A percentile compares a stretch with the other conserved stretches of the same genome.
These are phyloP conservation scores for Globisporangium irregulare DNA, from an alignment of 352 stramenopile genomes.

Conservation along the genomic window DNA sequence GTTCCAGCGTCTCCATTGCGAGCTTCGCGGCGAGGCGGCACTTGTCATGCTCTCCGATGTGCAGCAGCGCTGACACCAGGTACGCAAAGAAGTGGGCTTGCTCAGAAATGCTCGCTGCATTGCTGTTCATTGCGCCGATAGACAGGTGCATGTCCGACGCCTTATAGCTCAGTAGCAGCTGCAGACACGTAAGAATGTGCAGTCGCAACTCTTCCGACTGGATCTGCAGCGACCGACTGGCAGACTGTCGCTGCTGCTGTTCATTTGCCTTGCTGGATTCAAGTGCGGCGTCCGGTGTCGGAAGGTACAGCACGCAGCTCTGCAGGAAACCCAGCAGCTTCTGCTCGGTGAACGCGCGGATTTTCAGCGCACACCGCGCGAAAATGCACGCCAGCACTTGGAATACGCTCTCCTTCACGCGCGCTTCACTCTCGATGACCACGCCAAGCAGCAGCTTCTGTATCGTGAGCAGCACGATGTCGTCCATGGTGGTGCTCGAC, in stretches of 20 bases:
- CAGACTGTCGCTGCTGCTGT: not conserved
- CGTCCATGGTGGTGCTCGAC: conserved; percentile 41
- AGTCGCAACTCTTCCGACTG: conserved; percentile 67
- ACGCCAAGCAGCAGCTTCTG: conserved; percentile 51
- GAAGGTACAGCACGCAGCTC: conserved; percentile 56
- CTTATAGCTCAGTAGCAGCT: conserved; percentile 29
- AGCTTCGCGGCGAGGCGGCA: conserved; percentile 38
- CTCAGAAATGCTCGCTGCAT: conserved; percentile 14
- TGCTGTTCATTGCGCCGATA: conserved; percentile 10
- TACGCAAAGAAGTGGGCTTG: conserved; percentile 73
- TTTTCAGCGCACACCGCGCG: conserved; percentile 27
- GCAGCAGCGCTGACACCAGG: conserved; percentile 51
- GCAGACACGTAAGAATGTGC: conserved; percentile 42
- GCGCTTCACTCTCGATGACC: conserved; percentile 16
- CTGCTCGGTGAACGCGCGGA: conserved; percentile 18
- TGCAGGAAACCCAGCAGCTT: conserved; percentile 46
- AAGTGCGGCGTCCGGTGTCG: conserved; percentile 27
- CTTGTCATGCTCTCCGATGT: conserved; percentile 51
- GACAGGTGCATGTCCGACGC: conserved; percentile 6
- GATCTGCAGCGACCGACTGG: conserved; percentile 11
- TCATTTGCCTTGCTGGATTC: not conserved
- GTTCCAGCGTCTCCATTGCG: conserved; percentile 39
- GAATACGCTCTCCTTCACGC: conserved; percentile 35
- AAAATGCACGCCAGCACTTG: conserved; percentile 31
- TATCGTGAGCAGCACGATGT: conserved; percentile 62